These are phyloP conservation scores for Ettlia oleoabundans DNA, from an alignment of 139 green algal species.

Conservation along the genomic window DNA sequence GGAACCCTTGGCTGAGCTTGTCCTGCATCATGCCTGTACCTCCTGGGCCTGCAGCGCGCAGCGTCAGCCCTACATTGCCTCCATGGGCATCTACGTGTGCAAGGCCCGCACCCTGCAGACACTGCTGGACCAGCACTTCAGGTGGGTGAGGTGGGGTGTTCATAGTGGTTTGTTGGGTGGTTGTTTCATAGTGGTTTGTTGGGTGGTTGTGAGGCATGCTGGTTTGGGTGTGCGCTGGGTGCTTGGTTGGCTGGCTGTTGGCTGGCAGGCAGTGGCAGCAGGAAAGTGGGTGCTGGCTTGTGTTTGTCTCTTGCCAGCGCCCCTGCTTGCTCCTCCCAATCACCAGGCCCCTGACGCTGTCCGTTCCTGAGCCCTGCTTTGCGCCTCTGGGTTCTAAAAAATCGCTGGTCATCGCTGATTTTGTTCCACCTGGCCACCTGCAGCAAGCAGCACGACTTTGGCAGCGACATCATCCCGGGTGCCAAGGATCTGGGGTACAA, in stretches of 20 bases:
- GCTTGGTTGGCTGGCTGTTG: no score
- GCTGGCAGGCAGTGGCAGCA: no score
- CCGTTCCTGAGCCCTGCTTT: no score
- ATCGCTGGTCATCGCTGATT: no score
- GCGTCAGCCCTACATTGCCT: conserved; percentile 97
- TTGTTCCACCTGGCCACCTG: conserved; percentile 48
- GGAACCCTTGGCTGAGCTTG: no score
- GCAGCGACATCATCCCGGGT: conserved; percentile 86
- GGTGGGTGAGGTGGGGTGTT: neutral
- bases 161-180: no score
- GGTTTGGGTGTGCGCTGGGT: no score
- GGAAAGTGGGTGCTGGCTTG: no score
- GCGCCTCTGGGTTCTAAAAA: no score
- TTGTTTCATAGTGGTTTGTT: neutral
- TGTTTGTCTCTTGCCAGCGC: no score
- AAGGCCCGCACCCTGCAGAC: conserved; percentile 59
- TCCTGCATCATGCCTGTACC: neutral
- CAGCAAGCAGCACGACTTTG: conserved; percentile 85
- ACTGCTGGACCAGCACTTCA: conserved; percentile 24
- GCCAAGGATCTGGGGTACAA: conserved; percentile 80
- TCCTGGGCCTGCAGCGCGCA: conserved; percentile 64
- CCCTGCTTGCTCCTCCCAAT: no score
- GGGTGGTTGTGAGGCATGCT: neutral
- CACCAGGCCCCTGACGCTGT: no score
- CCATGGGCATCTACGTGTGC: conserved; percentile 99